Evolutionary conservation across 176 grass and related monocot species (phyloP), one percentile per base, ranked within the genome.

Genomic region (Aegilops sharonensis): DNA sequence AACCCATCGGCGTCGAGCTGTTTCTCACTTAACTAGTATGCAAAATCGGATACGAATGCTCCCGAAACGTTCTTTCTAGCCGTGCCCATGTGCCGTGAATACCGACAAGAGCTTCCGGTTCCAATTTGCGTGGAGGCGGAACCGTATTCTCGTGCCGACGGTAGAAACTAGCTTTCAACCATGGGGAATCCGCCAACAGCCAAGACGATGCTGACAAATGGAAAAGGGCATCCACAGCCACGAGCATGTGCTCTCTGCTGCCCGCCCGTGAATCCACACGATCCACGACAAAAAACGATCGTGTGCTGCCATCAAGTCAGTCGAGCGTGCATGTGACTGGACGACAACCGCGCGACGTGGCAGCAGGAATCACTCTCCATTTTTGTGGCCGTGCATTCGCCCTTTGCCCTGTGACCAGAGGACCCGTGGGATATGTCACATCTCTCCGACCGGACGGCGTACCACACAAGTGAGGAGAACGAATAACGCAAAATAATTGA

Each of bases 291-390:
- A 24, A 24, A 25, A 63, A 63, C 21, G 17, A 62, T 50, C 73
- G 14, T 25, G 11, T 23, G 6, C 18, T 13, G 54, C 34, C 23
- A 27, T 47, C 20, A 24, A 18, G n/a, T 29, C 8, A 23, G 20
- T 13, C 43, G 10, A 3, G 8, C 24, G 20, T n/a, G 20, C 25
- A 29, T 77, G 15, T 87, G 43, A 29, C 27, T 84, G 85, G 89
- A 62, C 21, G 36, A 63, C 27, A 76, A 48, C 11, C 48, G 30
- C 47, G 81, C 81, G 20, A 88, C 89, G 85, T 91, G 89, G 81
- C 81, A 13, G 1, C 14, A 6, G 6, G 50, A 50, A 35, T 74
- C 47, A 18, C 75, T 43, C 61, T 8, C 27, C 31, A 27, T 0
- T 11, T 34, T n/a, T 25, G 74, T 4, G 75, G 17, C 23, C 67